Evolutionary conservation across 2,329 filamentous ascomycete genomes (phyloP), one percentile per base, ranked within the genome.

Genomic region (Verticillium alfalfae): DNA sequence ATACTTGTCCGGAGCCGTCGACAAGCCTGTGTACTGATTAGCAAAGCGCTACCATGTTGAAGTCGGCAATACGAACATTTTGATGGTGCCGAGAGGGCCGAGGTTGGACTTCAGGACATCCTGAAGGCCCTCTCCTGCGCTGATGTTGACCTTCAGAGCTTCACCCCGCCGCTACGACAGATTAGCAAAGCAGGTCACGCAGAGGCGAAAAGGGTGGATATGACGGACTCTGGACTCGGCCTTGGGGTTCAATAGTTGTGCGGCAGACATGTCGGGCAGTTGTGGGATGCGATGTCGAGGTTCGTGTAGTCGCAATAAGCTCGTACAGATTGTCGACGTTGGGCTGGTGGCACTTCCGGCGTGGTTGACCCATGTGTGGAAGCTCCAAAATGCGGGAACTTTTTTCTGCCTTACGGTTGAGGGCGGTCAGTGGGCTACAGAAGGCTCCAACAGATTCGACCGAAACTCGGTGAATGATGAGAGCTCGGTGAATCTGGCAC

Each of bases 241-340:
- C 84, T 99, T 99, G 65, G 95, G 95, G 79, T 99, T 99, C 68
- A 99, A 89, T 73, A 99, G 88, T 82, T 98, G 94, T 73, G 95
- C 93, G 70, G 95, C 95, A 80, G 93, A 98, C 95, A 98, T 98
- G 38, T 57, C 58, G 54, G 45, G 45, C n/a, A 26, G 45, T 52
- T 52, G 45, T 26, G 45, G 45, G 10, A 52, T 52, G 18, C 22
- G 45, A 52, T 52, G 45, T 52, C 45, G 45, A 52, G n/a, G 45
- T 26, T 52, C 8, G 22, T 52, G 45, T 52, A 52, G 45, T 52
- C 45, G 45, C 45, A 26, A 52, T 52, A 26, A 52, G 45, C 45
- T 52, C n/a, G 45, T 52, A 52, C 45, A 52, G 45, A 18, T 52
- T n/a, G 45, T 52, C 45, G 45, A 52, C 45, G 45, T 52, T 52